Evolutionary conservation across 805 yeast species (phyloP), one percentile per base, ranked within the genome.

Genomic region (Yarrowia sp.): DNA sequence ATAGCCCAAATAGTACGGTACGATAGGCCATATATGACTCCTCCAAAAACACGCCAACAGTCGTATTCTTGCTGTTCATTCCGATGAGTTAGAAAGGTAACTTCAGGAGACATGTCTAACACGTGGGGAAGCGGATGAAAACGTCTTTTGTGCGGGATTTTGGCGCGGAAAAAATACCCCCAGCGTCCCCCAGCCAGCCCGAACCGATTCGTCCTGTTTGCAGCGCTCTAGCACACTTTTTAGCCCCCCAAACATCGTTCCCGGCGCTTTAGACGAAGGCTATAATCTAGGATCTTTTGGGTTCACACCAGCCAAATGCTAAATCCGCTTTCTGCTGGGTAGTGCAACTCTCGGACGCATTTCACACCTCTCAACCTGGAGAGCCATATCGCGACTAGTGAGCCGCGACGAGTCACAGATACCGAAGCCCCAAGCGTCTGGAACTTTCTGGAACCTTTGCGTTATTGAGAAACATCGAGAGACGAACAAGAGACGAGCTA

Each of bases 51-150:
- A n/a, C n/a, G n/a, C n/a, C n/a, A n/a, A n/a, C n/a, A n/a, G n/a
- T 46, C 36, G 38, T 19, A 48, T 21, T 48, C 38, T 48, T 48
- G 54, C 54, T 32, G 54, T 32, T 16, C 38, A 48, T 48, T 48
- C 54, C 54, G 54, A 48, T 48, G 54, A 48, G 26, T 48, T 32
- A 30, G 33, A 10, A 26, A 32, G 6, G 24, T n/a, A 48, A 11
- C 26, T 48, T 48, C 54, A 48, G 54, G 38, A 48, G 54, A 38
- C 54, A 48, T 32, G 38, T 32, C 38, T 10, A 48, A 30, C 54
- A 48, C 54, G 54, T 48, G 54, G 54, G 33, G 22, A 26, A 8
- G 30, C 8, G 30, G 21, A 4, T 19, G 8, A 9, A 14, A 3
- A 5, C 1, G 22, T 8, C 16, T 12, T 2, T 38, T 17, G 10